These are phyloP conservation scores for Hymenoscyphus fraxineus DNA, from an alignment of 2,329 filamentous ascomycete species.

Conservation along the genomic window DNA sequence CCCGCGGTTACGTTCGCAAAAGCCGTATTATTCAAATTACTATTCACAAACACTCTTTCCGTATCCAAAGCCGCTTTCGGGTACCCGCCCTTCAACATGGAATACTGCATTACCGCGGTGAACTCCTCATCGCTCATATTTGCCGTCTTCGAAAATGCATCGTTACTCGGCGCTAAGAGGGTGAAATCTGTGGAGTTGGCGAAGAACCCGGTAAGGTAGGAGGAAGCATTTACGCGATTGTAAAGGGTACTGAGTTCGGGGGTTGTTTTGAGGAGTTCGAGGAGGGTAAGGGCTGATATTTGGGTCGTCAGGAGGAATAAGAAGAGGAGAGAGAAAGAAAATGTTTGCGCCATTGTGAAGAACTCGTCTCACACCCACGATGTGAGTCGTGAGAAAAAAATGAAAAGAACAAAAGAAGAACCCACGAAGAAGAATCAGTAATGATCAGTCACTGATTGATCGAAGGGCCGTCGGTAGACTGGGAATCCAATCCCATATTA, in stretches of 20 bases:
- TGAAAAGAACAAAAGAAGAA: background rate
- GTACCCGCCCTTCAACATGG: constrained; percentile 21
- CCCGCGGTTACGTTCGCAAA: constrained; percentile 27
- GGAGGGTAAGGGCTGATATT: constrained; percentile 15
- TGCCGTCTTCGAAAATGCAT: constrained; percentile 8
- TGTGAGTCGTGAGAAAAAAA: background rate
- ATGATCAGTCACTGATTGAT: too few species aligned
- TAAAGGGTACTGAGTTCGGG: constrained; percentile 20
- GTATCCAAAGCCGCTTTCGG: constrained; percentile 18
- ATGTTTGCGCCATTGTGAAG: background rate
- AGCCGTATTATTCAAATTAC: constrained; percentile 15
- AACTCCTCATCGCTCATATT: constrained; percentile 15
- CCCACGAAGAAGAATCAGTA: background rate
- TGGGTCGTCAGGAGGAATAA: background rate
- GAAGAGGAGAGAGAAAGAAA: background rate
- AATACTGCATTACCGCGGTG: constrained; percentile 22
- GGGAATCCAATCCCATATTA: too few species aligned
- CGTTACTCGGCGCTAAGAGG: constrained; percentile 20
- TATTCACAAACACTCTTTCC: constrained; percentile 20
- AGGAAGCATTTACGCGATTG: constrained; percentile 16
- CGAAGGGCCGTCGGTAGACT: too few species aligned
- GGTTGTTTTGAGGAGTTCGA: constrained; percentile 16
- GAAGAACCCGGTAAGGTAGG: constrained; percentile 13
- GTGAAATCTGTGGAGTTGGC: constrained; percentile 21
- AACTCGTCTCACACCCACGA: background rate